Base-by-base conservation (phyloP, 768 basidiomycete genomes). In the Kwoniella sp. region DNA sequence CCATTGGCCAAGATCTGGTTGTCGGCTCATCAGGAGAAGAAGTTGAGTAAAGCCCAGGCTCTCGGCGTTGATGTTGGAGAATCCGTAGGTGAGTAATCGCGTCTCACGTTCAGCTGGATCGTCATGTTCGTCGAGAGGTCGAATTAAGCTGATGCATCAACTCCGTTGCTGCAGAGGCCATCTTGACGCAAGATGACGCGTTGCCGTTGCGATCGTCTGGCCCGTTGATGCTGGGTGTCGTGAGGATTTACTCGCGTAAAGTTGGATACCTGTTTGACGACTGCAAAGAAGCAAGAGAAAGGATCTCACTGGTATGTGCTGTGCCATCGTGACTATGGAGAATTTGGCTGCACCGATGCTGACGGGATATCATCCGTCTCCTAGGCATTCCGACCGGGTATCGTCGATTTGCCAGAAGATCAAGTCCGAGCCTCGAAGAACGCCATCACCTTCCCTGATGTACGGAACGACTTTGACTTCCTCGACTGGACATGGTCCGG, bases 1-100 rank as follows among this genome's bases (percentile, higher is more conserved):
- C 92, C 95, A 2, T 84, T 99, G 41, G 95, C 93, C 37, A 92
- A 89, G 83, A 93, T 99, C 84, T 99, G 96, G 96, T 89, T 99
- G 59, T 94, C 95, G 47, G 95, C 96, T 1, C 95, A 97, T 85
- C 93, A 95, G 88, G 93, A 97, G 82, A 88, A 92, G 76, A 97
- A 97, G 84, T 88, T 99, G 75, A 93, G 91, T 72, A 99, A 98
- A 82, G 88, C 89, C 28, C 92, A 95, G 80, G 93, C 95, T 0
- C 83, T 96, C 1, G 91, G 93, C 76, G 94, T 94, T 0, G 92
- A 96, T 81, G 96, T 99, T 58, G 92, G 90, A 70, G 88, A 97
- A 79, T 90, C 91, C 60, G 92, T 95, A 72, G 91, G 92, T 89
- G 71, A 70, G 89, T 83, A 60, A 45, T 67, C 53, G 15, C 7